Percentiles rank a stretch among this genome's conserved stretches.
These are phyloP conservation scores for Thuja plicata DNA, from an alignment of 83 land plant genomes.

Conservation along the genomic window DNA sequence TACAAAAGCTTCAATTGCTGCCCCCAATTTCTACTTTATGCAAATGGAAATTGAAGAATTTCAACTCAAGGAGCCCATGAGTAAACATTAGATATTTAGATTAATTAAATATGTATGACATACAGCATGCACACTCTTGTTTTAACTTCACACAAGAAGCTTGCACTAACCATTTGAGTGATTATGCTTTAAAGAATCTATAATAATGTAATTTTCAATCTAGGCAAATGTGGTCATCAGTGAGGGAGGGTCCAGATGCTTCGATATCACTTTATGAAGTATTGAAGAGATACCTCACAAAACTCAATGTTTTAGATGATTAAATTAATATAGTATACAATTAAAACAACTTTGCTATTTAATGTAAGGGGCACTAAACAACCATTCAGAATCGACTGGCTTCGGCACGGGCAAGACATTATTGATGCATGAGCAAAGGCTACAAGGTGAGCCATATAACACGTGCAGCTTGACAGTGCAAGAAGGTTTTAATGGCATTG, in stretches of 20 bases:
- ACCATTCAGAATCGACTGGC: background rate
- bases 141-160: background rate
- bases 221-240: background rate
- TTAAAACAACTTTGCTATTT: background rate
- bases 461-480: background rate
- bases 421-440: background rate
- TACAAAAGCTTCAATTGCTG: slow-evolving; percentile 4
- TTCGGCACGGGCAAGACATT: background rate
- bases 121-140: background rate
- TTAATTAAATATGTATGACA: background rate
- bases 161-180: background rate
- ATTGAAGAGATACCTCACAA: background rate
- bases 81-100: background rate
- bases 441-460: too few species aligned
- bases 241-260: background rate
- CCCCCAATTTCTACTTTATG: background rate
- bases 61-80: background rate
- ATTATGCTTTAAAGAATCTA: background rate
- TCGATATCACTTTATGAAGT: background rate
- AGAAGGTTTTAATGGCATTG: background rate
- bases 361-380: background rate
- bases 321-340: background rate
- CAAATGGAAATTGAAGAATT: background rate
- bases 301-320: background rate
- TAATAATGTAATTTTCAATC: background rate